Evolutionary conservation across 176 grass and related monocot genomes (phyloP), one percentile per base, ranked within the genome.

Genomic region (Puya raimondii): DNA sequence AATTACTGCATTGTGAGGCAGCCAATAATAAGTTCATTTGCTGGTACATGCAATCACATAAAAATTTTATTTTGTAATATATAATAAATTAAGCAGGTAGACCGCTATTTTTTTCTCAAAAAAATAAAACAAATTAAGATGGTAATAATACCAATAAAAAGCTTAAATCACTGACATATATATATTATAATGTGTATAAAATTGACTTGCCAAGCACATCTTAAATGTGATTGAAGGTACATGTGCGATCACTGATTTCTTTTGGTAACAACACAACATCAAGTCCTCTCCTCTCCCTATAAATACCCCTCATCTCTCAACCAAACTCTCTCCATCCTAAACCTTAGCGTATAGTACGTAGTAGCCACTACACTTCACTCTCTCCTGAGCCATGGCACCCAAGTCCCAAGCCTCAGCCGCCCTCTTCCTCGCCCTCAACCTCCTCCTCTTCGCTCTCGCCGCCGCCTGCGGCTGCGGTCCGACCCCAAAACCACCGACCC

Each of bases 391-490:
- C 77, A 91, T 88, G 91, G 77, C 80, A 84, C 79, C 76, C 23
- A 81, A 83, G 72, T 64, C 48, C 51, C 72, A 79, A 76, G 14
- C 70, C 0, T 21, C 73, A 65, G 12, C 65, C 23, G 23, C 67
- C 17, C 16, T 88, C 59, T 68, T 91, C 74, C 77, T 84, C 20
- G 76, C 80, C 68, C 50, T 96, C 51, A 86, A 67, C 77, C 74
- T 96, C 49, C 11, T 85, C 52, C 71, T 91, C 56, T 81, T 83
- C 82, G 11, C 82, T 23, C 76, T 81, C 56, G 61, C 88, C 68
- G 85, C 21, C 22, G 84, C 87, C 9, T 80, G 86, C 71, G 91
- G 81, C 12, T 74, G 52, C 8, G 85, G 75, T 72, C 75, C 85
- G 13, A 82, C 64, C 10, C 80, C 83, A 0, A 73, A 71, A 64